Percentiles rank a stretch among this genome's conserved stretches.
Conservation (phyloP, 1,284 basidiomycete genomes). For the Sporisorium exsertum region DNA sequence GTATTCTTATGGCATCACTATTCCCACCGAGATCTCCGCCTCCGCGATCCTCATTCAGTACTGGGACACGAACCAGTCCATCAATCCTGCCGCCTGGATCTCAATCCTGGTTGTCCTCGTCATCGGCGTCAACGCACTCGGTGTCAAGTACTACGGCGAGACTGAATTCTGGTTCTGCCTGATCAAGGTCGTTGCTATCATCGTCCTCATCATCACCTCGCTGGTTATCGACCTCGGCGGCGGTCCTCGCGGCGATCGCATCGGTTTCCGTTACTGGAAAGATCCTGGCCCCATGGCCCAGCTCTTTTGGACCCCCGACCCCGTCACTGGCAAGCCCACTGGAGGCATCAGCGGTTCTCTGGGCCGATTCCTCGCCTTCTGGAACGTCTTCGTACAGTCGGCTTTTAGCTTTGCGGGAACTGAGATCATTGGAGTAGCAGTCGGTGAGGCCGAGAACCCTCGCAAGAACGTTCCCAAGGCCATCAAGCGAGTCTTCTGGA, state of each 20-base stretch:
- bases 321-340: slow-evolving; percentile 38
- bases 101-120: slow-evolving; percentile 72
- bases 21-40: slow-evolving; percentile 80
- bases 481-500: slow-evolving; percentile 54
- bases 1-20: slow-evolving; percentile 71
- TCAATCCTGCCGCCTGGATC: slow-evolving; percentile 73
- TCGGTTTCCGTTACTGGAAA: slow-evolving; percentile 66
- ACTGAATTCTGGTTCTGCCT: slow-evolving; percentile 67
- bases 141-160: slow-evolving; percentile 79
- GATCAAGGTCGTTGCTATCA: slow-evolving; percentile 51
- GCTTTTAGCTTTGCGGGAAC: slow-evolving; percentile 84
- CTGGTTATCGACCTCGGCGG: slow-evolving; percentile 62
- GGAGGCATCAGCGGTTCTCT: slow-evolving; percentile 73
- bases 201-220: slow-evolving; percentile 57
- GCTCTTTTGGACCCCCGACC: slow-evolving; percentile 50
- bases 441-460: slow-evolving; percentile 74
- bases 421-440: slow-evolving; percentile 86
- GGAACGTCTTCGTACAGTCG: slow-evolving; percentile 71
- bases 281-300: slow-evolving; percentile 71
- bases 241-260: slow-evolving; percentile 42
- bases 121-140: slow-evolving; percentile 67
- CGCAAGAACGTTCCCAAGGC: slow-evolving; percentile 61
- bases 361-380: slow-evolving; percentile 72
- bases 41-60: slow-evolving; percentile 53
- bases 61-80: slow-evolving; percentile 53